These are phyloP conservation scores for Myochromella boudieri DNA, from an alignment of 768 basidiomycete species.

Conservation along the genomic window DNA sequence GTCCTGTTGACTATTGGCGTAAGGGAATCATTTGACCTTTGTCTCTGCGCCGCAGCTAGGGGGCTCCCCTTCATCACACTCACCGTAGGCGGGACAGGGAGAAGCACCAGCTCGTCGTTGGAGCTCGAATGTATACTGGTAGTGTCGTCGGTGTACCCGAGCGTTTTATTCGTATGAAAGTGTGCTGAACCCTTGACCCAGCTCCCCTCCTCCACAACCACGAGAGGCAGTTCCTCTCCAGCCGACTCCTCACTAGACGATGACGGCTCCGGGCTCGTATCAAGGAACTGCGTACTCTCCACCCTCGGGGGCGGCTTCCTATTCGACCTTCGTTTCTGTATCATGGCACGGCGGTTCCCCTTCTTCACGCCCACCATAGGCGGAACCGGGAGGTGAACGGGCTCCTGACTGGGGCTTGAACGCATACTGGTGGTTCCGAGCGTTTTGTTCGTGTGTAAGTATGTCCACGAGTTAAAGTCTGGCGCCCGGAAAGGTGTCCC, in stretches of 20 bases:
- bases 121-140: too few species aligned
- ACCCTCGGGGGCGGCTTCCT: constrained; percentile 75
- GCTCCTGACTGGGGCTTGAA: constrained; percentile 72
- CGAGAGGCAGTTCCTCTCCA: constrained; percentile 55
- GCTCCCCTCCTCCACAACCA: constrained; percentile 37
- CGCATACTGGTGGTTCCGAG: constrained; percentile 60
- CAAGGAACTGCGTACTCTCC: constrained; percentile 79
- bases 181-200: constrained; percentile 31
- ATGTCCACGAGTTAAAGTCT: constrained; percentile 73
- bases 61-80: too few species aligned
- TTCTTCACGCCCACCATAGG: constrained; percentile 48
- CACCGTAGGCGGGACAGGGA: too few species aligned
- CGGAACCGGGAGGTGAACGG: constrained; percentile 53
- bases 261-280: constrained; percentile 77
- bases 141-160: too few species aligned
- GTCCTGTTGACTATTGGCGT: too few species aligned
- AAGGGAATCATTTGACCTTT: too few species aligned
- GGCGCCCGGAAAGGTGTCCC: constrained; percentile 69
- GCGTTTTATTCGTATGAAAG: too few species aligned
- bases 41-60: too few species aligned
- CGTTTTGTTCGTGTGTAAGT: constrained; percentile 55
- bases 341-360: constrained; percentile 13
- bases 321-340: constrained; percentile 26
- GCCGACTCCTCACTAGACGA: constrained; percentile 80
- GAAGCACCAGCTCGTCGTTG: too few species aligned